These are phyloP conservation scores for Leccinum insolens DNA, from an alignment of 1,284 basidiomycete genomes.

Conservation along the genomic window DNA sequence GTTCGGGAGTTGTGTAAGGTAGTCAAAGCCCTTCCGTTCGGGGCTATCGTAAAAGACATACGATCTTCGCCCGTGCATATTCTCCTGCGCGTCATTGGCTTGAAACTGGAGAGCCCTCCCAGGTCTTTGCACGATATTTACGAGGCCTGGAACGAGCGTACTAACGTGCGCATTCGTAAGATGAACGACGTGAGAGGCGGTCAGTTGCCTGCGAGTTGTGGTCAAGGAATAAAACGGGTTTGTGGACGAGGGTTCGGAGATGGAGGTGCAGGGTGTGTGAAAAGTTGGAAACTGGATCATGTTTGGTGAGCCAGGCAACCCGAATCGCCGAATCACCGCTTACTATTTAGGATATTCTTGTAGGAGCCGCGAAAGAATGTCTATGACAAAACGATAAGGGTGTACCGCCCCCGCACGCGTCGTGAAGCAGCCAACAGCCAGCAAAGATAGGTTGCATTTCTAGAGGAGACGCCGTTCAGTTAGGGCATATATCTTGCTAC, in stretches of 20 bases:
- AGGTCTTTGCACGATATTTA: slow-evolving; percentile 57
- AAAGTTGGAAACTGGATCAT: slow-evolving; percentile 47
- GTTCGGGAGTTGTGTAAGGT: slow-evolving; percentile 68
- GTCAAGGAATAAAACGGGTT: slow-evolving; percentile 42
- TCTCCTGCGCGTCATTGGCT: slow-evolving; percentile 30
- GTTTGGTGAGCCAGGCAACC: slow-evolving; percentile 2
- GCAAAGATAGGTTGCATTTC: slow-evolving; percentile 46
- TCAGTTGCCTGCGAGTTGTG: slow-evolving; percentile 59
- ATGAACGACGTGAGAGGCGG: slow-evolving; percentile 67
- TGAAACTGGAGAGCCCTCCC: slow-evolving; percentile 38
- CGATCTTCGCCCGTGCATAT: slow-evolving; percentile 43
- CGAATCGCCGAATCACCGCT: slow-evolving; percentile 18
- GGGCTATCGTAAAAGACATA: slow-evolving; percentile 61
- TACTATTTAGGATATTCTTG: slow-evolving; percentile 42
- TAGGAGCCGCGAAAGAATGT: slow-evolving; percentile 51
- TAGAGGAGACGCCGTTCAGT: slow-evolving; percentile 20
- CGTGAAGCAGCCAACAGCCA: slow-evolving; percentile 48
- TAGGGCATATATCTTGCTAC: neutral
- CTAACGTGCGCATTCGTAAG: slow-evolving; percentile 80
- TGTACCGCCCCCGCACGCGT: slow-evolving; percentile 57
- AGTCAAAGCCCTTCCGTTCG: slow-evolving; percentile 54
- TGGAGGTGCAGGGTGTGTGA: slow-evolving; percentile 54
- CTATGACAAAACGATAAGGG: slow-evolving; percentile 61
- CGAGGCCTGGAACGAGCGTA: slow-evolving; percentile 67
- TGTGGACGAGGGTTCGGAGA: slow-evolving; percentile 33